A percentile compares a stretch with the other conserved stretches of the same genome.
Evolutionary conservation across 164 flowering plant species (phyloP).

Genomic region (Vitis labrusca): DNA sequence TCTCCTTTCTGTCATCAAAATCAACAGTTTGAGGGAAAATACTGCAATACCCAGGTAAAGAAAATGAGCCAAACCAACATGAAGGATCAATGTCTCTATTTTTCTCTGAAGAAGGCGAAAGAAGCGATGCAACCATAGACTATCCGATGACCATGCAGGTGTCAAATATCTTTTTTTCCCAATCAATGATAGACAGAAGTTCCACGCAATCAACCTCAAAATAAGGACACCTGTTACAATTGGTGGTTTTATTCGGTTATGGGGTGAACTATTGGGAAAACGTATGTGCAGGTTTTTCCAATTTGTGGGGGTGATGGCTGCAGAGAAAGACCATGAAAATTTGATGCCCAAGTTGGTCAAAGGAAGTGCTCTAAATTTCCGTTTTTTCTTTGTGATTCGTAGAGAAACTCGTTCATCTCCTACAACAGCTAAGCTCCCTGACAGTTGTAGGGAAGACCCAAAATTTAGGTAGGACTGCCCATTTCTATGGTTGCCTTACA

Average conservation of each 20-base stretch:
- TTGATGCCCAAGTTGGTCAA: neutral
- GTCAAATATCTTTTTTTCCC: too few relatives aligned
- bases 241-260: too few relatives aligned
- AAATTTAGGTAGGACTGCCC: neutral
- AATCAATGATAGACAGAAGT: neutral
- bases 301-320: neutral
- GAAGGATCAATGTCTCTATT: neutral
- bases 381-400: constrained; percentile 5
- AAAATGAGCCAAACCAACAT: neutral
- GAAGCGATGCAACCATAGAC: constrained; percentile 13
- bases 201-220: neutral
- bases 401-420: constrained; percentile 20
- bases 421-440: constrained; percentile 14
- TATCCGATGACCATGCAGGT: neutral
- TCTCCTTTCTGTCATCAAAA: too few relatives aligned
- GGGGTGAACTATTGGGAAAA: too few relatives aligned
- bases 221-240: neutral
- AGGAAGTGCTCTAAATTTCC: neutral
- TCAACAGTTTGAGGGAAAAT: constrained; percentile 1
- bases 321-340: neutral
- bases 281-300: neutral
- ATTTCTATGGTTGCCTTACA: constrained; percentile 2
- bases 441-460: constrained; percentile 17
- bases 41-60: constrained; percentile 6
- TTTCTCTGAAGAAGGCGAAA: constrained; percentile 14